A percentile compares a stretch with the other conserved stretches of the same genome.
Conservation (phyloP, 768 basidiomycete species). For the Pulveroboletus ravenelii region DNA sequence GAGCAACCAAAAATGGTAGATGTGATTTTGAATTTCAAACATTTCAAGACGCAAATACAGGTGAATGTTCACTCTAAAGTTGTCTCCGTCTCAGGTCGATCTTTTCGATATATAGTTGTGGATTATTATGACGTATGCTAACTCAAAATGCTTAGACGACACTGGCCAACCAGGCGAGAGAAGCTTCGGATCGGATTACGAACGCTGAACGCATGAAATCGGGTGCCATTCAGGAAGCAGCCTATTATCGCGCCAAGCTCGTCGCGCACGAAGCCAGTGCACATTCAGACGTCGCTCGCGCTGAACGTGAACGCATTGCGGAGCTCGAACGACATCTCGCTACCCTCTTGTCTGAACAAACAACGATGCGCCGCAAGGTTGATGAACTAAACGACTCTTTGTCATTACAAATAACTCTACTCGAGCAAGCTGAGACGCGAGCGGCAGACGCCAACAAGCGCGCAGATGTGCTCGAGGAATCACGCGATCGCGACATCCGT, state of each 20-base stretch:
- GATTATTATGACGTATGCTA: slow-evolving; percentile 6
- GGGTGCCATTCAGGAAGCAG: slow-evolving; percentile 87
- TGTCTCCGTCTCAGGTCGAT: neutral
- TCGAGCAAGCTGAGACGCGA: slow-evolving; percentile 74
- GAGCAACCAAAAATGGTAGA: slow-evolving; percentile 58
- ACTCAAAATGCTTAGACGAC: slow-evolving; percentile 44
- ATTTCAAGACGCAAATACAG: slow-evolving; percentile 82
- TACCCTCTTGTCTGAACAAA: slow-evolving; percentile 56
- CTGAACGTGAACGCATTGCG: slow-evolving; percentile 73
- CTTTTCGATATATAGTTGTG: neutral
- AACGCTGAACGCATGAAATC: slow-evolving; percentile 75
- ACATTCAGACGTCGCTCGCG: slow-evolving; percentile 55
- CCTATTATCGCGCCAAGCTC: slow-evolving; percentile 94
- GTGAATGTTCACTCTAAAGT: slow-evolving; percentile 39
- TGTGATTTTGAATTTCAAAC: slow-evolving; percentile 77
- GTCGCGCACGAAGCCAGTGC: slow-evolving; percentile 73
- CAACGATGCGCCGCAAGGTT: slow-evolving; percentile 63
- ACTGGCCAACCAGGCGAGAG: slow-evolving; percentile 69
- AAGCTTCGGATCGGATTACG: slow-evolving; percentile 69
- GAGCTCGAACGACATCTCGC: slow-evolving; percentile 73
- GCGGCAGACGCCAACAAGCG: slow-evolving; percentile 70
- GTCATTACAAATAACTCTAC: slow-evolving; percentile 71
- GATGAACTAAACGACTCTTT: slow-evolving; percentile 68
- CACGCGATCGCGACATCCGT: slow-evolving; percentile 57
- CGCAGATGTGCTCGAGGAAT: slow-evolving; percentile 67